Base-by-base conservation (phyloP, 345 rosid genomes). In the Cardiospermum halicacabum region DNA sequence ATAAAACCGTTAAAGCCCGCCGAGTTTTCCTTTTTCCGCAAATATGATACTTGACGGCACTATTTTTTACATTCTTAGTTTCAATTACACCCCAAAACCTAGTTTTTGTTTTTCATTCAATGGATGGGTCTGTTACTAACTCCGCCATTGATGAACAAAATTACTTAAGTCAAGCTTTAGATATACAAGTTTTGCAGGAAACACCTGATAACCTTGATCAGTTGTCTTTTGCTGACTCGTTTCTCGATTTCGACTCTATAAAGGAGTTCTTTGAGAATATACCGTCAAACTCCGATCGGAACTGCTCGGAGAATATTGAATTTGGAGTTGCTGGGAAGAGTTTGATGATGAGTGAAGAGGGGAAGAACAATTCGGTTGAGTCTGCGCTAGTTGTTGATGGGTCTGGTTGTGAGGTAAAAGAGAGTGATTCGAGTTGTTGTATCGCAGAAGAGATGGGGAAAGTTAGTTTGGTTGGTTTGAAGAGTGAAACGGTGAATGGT, bases 191-290 rank as follows among this genome's bases (percentile, higher is more conserved):
- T 59, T 70, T 70, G 40, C 64, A 64, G 62, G 72, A 74, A 39
- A 51, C 76, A 18, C 22, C 76, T 61, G 75, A 79, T 32, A 61
- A 60, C 50, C 62, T 80, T 50, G 81, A 85, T 26, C 42, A 75
- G 61, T 64, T 75, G 0, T 30, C 64, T 22, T 68, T 78, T 19
- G 80, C 75, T 7, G 92, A 88, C 77, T 77, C 88, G 1, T 81
- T 80, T 67, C 76, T 84, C 8, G 90, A 85, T 69, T 88, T 88
- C 53, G 91, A 88, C 28, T 77, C 84, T 21, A 71, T 84, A 37
- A 56, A 76, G 25, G 81, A 77, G 31, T 85, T 82, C 77, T 79
- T 80, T 26, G 89, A 70, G 56, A 81, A 53, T 67, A 72, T 58
- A 71, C 72, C 57, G 1, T 49, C 71, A 5, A 74, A 65, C 22